Conservation (phyloP, 345 rosid species). For the Hibiscus mutabilis region DNA sequence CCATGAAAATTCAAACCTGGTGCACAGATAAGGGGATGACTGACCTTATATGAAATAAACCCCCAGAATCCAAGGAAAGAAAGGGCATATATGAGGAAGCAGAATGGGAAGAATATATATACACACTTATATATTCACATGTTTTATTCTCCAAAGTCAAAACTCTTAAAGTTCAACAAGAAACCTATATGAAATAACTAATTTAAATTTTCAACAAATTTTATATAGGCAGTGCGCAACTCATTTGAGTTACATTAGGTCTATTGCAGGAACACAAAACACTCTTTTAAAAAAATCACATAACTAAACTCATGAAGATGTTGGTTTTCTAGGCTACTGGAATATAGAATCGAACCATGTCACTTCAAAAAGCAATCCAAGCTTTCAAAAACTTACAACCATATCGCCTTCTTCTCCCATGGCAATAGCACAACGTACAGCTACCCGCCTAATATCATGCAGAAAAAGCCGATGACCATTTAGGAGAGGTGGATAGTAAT, state of each 20-base stretch:
- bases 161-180: not conserved
- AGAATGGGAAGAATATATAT: not conserved
- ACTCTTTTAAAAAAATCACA: not conserved
- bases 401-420: slow-evolving; percentile 99
- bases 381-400: slow-evolving; percentile 64
- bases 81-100: not conserved
- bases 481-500: slow-evolving; percentile 83
- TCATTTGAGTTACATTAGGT: not conserved
- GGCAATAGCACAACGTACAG: slow-evolving; percentile 90
- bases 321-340: not conserved
- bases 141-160: not conserved
- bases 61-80: not conserved
- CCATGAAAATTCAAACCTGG: not conserved
- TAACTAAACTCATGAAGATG: not conserved
- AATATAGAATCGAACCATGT: not conserved
- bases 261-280: not conserved
- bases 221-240: not conserved
- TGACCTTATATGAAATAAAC: not conserved
- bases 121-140: not conserved
- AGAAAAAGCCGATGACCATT: slow-evolving; percentile 88
- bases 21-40: not conserved
- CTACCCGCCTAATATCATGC: slow-evolving; percentile 86
- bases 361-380: not conserved
- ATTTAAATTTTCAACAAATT: not conserved
- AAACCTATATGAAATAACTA: not conserved